Evolutionary conservation across 805 yeast genomes (phyloP), one percentile per base, ranked within the genome.

Genomic region (Maudiozyma serrabonitensis): DNA sequence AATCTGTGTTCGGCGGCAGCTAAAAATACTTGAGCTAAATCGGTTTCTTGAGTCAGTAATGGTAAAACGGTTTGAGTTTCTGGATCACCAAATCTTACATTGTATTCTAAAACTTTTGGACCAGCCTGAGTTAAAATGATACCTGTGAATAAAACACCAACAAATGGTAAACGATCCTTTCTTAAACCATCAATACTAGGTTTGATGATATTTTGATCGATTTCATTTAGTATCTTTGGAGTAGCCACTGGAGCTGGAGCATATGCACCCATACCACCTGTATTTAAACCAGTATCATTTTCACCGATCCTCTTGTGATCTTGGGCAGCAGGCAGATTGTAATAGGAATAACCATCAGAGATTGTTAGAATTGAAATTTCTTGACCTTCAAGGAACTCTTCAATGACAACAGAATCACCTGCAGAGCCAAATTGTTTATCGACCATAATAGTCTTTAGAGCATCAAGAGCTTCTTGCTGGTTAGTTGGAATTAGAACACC

Each of bases 231-330:
- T 37, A 93, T 66, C 23, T 76, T 74, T 2, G 87, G 81, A 18
- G 97, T 87, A 18, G 95, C 98, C 54, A 88, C 75, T 50, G 99
- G 99, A 11, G 98, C 95, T 32, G 99, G 99, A 7, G 98, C 93
- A 63, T 93, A 93, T 7, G 98, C 95, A 55, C 99, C 99, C 99
- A 93, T 93, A 55, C 99, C 99, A 58, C 99, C 99, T 38, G 99
- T 93, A 72, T 93, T 93, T 54, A 91, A 76, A 25, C 99, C 99
- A 39, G 81, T 73, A 67, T 93, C 99, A 52, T 90, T 90, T 61
- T 95, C 87, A 49, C 95, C 95, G 57, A 85, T 78, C 68, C 99
- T 82, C 73, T 93, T 93, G 72, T 93, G 99, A 66, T 93, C 99
- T 72, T 93, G 99, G 26, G 98, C 96, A 43, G 98, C 87, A 41